These are phyloP conservation scores for Ogataea pini DNA, from an alignment of 805 yeast species.

Conservation along the genomic window DNA sequence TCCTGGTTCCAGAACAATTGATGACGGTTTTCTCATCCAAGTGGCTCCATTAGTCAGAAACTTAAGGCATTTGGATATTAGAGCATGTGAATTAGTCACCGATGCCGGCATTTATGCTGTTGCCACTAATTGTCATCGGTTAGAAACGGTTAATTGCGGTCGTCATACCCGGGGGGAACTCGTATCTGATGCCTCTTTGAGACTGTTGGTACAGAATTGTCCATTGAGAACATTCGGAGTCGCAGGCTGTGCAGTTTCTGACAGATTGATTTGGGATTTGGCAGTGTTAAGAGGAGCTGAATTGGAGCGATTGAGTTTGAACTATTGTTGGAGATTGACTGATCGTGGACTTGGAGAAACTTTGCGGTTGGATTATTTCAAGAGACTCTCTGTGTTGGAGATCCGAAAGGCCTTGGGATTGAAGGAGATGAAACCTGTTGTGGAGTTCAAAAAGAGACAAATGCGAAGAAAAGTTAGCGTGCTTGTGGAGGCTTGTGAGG, in stretches of 20 bases:
- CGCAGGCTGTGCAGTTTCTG: slow-evolving; percentile 85
- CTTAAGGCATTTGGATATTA: slow-evolving; percentile 65
- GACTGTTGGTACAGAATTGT: slow-evolving; percentile 57
- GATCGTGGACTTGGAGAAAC: slow-evolving; percentile 35
- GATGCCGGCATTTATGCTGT: slow-evolving; percentile 76
- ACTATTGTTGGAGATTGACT: slow-evolving; percentile 56
- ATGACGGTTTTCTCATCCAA: slow-evolving; percentile 56
- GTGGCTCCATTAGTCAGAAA: slow-evolving; percentile 58
- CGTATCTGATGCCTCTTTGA: slow-evolving; percentile 70
- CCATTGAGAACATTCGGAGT: slow-evolving; percentile 71
- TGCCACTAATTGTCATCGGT: slow-evolving; percentile 56
- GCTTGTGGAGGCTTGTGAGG: slow-evolving; percentile 78
- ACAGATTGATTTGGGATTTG: slow-evolving; percentile 77
- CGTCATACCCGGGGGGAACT: slow-evolving; percentile 67
- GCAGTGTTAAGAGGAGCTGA: slow-evolving; percentile 48
- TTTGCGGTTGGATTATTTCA: slow-evolving; percentile 49
- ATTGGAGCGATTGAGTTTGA: slow-evolving; percentile 69
- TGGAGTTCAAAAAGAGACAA: slow-evolving; percentile 63
- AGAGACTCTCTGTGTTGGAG: slow-evolving; percentile 71
- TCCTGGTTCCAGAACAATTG: slow-evolving; percentile 69
- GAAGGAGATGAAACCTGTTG: slow-evolving; percentile 60
- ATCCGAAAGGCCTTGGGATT: slow-evolving; percentile 61
- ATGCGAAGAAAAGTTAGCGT: slow-evolving; percentile 46
- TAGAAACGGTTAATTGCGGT: slow-evolving; percentile 73
- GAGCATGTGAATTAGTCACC: slow-evolving; percentile 80